Evolutionary conservation across 2,329 filamentous ascomycete species (phyloP), one percentile per base, ranked within the genome.

Genomic region (Aspergillus caelatus): DNA sequence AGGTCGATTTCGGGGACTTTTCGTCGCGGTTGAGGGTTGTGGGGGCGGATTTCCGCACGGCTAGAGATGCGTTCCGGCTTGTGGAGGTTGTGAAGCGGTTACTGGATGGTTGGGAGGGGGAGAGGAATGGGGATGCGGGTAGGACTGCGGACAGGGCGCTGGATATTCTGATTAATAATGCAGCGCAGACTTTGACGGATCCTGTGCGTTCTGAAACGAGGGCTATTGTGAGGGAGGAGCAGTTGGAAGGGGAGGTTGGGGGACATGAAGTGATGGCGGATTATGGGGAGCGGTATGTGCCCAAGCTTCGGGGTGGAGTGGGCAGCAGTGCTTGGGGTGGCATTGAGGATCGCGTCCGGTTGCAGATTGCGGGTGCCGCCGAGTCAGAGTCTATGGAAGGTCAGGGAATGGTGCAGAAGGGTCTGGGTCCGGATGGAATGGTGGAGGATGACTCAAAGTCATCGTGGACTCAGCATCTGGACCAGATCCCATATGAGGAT

Each of bases 401-500:
- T 10, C 7, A 14, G n/a, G 39, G 39, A 41, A 41, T n/a, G 4
- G 39, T 59, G 3, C 60, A 62, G 19, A 71, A 72, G 26, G 65
- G 66, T 3, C 64, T 68, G 4, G 60, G 60, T 11, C 59, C 54
- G 16, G 53, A 32, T 48, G 45, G 12, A 6, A 30, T 55, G 19
- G 55, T 60, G 23, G 46, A 61, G 23, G 52, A 63, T 5, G 32
- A 50, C 12, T 54, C 62, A 26, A 68, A 67, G 43, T 77, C 77
- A 10, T 79, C 77, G 2, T 79, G 73, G 77, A 66, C 72, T 8
- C 78, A 79, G 53, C 65, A 67, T 1, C 60, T 79, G n/a, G 60
- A 68, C 41, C 72, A 79, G 19, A 79, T 79, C 10, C 77, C 77
- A 1, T 80, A 79, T 64, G 73, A 77, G 53, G 77, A 80, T 63